A percentile compares a stretch with the other conserved stretches of the same genome.
phyloP scores from a whole-genome alignment of 2,329 filamentous ascomycete species.

The Epicoccum sorghinum region DNA sequence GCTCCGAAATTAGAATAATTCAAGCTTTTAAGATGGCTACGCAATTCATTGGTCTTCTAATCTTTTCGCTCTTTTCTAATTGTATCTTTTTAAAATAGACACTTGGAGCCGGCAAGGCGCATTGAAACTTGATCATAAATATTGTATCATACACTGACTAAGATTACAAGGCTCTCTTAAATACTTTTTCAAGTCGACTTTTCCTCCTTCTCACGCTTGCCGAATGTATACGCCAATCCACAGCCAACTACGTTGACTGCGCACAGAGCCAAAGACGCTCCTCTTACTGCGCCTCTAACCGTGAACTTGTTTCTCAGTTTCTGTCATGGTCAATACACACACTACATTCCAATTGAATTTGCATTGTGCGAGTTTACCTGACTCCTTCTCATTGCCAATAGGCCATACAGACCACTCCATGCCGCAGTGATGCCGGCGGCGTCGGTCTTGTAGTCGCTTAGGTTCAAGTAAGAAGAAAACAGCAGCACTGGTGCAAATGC shows the following conservation, averaged over 20 bases:
- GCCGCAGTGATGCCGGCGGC: conserved; percentile 68
- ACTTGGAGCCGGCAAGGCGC: no score
- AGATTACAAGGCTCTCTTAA: background rate
- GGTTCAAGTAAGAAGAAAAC: conserved; percentile 70
- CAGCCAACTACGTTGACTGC: conserved; percentile 58
- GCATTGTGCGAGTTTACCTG: conserved; percentile 38
- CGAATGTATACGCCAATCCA: conserved; percentile 60
- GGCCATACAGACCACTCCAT: conserved; percentile 69
- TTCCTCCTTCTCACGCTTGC: conserved; percentile 49
- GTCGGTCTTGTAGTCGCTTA: conserved; percentile 67
- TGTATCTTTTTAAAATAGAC: no score
- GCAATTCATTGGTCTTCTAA: no score
- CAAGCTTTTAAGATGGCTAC: no score
- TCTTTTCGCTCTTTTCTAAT: no score
- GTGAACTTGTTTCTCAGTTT: conserved; percentile 55
- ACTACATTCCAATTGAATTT: background rate
- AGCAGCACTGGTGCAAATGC: conserved; percentile 70
- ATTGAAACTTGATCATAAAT: no score
- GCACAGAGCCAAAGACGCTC: conserved; percentile 58
- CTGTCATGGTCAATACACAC: conserved; percentile 24
- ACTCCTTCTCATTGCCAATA: conserved; percentile 65
- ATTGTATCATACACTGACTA: conserved; percentile 10
- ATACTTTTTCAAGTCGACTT: conserved; percentile 15
- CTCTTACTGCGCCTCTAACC: conserved; percentile 58
- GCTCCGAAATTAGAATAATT: no score